Percentiles rank a stretch among this genome's conserved stretches.
Evolutionary conservation across 768 basidiomycete genomes (phyloP).

Genomic region (Hydnomerulius pinastri): DNA sequence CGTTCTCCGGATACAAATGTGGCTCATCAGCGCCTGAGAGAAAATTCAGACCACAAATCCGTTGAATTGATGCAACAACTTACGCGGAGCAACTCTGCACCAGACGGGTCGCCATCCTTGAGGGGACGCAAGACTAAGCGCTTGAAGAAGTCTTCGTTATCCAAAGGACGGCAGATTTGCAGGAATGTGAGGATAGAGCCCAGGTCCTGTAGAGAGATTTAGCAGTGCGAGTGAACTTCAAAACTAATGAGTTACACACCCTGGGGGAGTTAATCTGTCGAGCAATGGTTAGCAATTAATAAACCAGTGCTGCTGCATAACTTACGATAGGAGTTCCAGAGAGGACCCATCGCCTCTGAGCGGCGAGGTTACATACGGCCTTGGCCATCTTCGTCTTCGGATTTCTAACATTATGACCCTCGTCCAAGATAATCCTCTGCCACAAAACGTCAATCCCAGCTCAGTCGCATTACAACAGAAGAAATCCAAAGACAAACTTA

Average conservation of each 20-base stretch:
- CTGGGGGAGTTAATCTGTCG: conserved; percentile 76
- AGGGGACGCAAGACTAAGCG: conserved; percentile 77
- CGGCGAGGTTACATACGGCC: conserved; percentile 61
- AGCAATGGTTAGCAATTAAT: neutral
- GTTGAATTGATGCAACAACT: conserved; percentile 14
- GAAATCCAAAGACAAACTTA: conserved; percentile 21
- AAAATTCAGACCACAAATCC: conserved; percentile 6
- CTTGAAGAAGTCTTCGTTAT: conserved; percentile 82
- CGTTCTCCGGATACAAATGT: conserved; percentile 77
- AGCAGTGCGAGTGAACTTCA: neutral
- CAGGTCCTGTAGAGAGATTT: conserved; percentile 60
- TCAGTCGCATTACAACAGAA: neutral
- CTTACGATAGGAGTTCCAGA: conserved; percentile 90
- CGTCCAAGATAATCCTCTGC: conserved; percentile 81
- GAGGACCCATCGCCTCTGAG: conserved; percentile 78
- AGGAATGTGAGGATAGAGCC: conserved; percentile 86
- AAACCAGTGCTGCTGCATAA: conserved; percentile 5
- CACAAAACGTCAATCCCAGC: neutral
- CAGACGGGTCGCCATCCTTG: conserved; percentile 64
- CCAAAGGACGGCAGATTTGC: conserved; percentile 80
- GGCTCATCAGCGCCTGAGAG: conserved; percentile 70
- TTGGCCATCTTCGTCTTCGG: conserved; percentile 82
- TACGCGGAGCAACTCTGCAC: conserved; percentile 72
- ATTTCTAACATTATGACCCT: conserved; percentile 88
- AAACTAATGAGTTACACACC: conserved; percentile 34